Evolutionary conservation across 148 eudicot genomes (phyloP).

Genomic region (Dysphania ambrosioides): DNA sequence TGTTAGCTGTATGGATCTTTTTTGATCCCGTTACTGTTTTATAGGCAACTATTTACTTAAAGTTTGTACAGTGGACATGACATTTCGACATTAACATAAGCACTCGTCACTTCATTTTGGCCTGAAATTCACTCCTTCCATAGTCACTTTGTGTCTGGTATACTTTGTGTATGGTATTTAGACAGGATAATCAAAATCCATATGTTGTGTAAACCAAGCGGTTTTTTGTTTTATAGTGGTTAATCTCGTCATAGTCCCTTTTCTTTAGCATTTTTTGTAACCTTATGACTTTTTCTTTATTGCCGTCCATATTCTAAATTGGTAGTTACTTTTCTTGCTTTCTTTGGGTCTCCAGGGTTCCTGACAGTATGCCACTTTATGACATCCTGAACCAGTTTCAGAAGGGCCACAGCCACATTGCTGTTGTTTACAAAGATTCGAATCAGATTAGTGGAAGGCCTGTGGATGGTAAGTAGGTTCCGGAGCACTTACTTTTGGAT

Average conservation of each 20-base stretch:
- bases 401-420: slow-evolving; percentile 98
- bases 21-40: neutral
- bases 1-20: neutral
- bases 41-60: neutral
- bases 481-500: neutral
- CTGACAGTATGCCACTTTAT: slow-evolving; percentile 91
- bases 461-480: slow-evolving; percentile 34
- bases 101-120: neutral
- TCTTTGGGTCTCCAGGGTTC: slow-evolving; percentile 53
- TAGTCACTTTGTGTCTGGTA: too few species aligned
- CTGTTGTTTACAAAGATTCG: slow-evolving; percentile 81
- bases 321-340: slow-evolving; percentile 3
- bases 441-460: slow-evolving; percentile 47
- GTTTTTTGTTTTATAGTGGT: neutral
- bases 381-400: slow-evolving; percentile 96
- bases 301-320: neutral
- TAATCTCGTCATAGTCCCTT: neutral
- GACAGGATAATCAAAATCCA: neutral
- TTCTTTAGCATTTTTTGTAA: neutral
- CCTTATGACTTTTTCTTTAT: too few species aligned
- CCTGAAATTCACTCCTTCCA: too few species aligned
- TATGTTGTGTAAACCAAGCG: neutral
- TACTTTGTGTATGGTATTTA: neutral
- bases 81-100: neutral
- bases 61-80: neutral